These are phyloP conservation scores for Colletotrichum sp. DNA, from an alignment of 2,329 filamentous ascomycete species.

Conservation along the genomic window DNA sequence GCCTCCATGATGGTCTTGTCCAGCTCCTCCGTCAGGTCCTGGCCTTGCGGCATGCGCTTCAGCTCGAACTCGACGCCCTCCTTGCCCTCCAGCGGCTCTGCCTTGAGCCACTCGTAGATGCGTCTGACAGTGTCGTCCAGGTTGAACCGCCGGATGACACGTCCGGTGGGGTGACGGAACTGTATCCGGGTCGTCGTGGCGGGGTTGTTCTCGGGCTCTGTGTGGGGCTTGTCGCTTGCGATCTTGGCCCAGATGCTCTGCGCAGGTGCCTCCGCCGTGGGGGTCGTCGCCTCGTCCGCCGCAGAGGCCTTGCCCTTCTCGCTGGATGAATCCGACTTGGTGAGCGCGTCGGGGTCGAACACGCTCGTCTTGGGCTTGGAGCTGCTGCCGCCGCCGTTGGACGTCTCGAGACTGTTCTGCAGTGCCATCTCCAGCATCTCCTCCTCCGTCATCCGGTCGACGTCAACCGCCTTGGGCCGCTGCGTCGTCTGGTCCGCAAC, in stretches of 20 bases:
- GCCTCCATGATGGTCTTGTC: conserved; percentile 79
- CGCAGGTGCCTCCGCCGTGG: conserved; percentile 25
- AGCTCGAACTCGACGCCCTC: conserved; percentile 83
- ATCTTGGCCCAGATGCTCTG: conserved; percentile 70
- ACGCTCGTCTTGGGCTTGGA: conserved; percentile 55
- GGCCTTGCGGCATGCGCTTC: conserved; percentile 77
- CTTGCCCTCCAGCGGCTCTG: conserved; percentile 81
- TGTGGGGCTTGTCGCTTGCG: conserved; percentile 73
- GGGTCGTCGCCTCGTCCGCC: conserved; percentile 19
- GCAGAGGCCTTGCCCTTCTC: conserved; percentile 53
- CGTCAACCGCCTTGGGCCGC: conserved; percentile 70
- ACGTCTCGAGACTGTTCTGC: conserved; percentile 79
- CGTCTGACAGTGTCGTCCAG: conserved; percentile 77
- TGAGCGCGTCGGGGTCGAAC: conserved; percentile 87
- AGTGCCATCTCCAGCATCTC: conserved; percentile 96
- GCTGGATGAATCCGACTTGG: conserved; percentile 62
- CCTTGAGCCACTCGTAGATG: conserved; percentile 97
- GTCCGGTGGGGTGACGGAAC: conserved; percentile 83
- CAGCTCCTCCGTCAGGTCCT: conserved; percentile 80
- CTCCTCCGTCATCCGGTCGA: conserved; percentile 92
- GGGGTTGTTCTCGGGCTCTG: conserved; percentile 76
- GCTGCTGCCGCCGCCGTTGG: conserved; percentile 32
- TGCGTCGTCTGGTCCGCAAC: conserved; percentile 81
- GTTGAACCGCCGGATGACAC: conserved; percentile 86
- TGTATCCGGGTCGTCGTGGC: conserved; percentile 85